phyloP scores from a whole-genome alignment of 768 basidiomycete species.

The Tylopilus sp. region DNA sequence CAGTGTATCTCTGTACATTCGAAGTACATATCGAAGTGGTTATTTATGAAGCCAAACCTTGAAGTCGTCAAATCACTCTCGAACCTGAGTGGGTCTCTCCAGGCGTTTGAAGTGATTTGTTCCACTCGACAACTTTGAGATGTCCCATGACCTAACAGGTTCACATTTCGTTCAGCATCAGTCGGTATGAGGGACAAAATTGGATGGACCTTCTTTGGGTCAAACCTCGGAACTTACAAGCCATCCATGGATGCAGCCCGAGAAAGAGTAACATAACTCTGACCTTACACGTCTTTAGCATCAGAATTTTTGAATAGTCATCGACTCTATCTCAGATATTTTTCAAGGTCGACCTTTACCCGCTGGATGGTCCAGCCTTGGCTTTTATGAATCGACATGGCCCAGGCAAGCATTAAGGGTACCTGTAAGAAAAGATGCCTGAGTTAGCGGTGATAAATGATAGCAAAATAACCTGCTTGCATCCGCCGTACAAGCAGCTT shows the following conservation, averaged over 20 bases:
- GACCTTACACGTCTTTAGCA: constrained; percentile 31
- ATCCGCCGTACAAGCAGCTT: constrained; percentile 45
- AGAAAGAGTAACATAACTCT: constrained; percentile 49
- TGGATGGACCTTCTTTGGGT: constrained; percentile 44
- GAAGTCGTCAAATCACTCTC: not conserved
- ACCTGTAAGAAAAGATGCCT: constrained; percentile 39
- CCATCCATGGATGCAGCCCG: constrained; percentile 52
- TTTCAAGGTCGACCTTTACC: constrained; percentile 61
- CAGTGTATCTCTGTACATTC: not conserved
- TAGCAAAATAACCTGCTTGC: constrained; percentile 29
- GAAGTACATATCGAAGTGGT: constrained; percentile 14
- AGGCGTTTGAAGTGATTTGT: constrained; percentile 24
- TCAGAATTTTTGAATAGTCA: too few relatives aligned
- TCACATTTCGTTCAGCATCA: not conserved
- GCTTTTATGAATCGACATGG: constrained; percentile 75
- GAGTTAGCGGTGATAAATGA: not conserved
- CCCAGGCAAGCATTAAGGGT: constrained; percentile 75
- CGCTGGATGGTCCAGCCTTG: constrained; percentile 72
- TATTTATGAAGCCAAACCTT: too few relatives aligned
- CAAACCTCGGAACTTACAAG: constrained; percentile 51
- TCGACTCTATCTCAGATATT: constrained; percentile 48
- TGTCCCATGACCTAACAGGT: constrained; percentile 39
- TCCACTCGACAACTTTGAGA: constrained; percentile 43
- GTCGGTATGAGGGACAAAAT: not conserved
- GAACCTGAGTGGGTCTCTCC: not conserved